Evolutionary conservation across 1,284 basidiomycete species (phyloP).

Genomic region (Albatrellus sp.): DNA sequence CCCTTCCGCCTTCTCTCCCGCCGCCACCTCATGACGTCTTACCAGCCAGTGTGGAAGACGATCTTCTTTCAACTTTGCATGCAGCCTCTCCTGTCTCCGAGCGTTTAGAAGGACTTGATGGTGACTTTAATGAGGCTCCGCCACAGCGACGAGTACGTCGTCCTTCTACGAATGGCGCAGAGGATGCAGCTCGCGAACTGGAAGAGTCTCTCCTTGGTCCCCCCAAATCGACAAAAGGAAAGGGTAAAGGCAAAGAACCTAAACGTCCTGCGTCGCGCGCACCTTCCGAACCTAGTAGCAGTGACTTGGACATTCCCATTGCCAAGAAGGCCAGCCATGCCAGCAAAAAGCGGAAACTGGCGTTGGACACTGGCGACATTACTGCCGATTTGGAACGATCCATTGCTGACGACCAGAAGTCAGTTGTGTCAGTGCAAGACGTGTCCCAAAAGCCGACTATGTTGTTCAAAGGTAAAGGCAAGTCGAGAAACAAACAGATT

Average conservation of each 20-base stretch:
- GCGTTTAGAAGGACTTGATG: neutral
- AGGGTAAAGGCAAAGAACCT: conserved; percentile 24
- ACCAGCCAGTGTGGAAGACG: conserved; percentile 26
- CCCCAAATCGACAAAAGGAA: conserved; percentile 14
- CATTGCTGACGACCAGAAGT: conserved; percentile 19
- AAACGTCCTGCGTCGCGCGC: conserved; percentile 28
- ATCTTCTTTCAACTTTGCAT: conserved; percentile 22
- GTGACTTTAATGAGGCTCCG: conserved; percentile 1
- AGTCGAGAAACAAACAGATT: conserved; percentile 27
- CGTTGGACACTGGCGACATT: conserved; percentile 21
- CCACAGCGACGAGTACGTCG: conserved; percentile 4
- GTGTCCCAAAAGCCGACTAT: conserved; percentile 9
- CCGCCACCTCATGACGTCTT: conserved; percentile 20
- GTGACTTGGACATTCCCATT: conserved; percentile 32
- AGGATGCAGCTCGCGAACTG: conserved; percentile 28
- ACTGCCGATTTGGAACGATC: conserved; percentile 31
- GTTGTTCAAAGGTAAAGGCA: conserved; percentile 22
- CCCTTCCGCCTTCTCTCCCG: conserved; percentile 38
- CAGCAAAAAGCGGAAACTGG: conserved; percentile 39
- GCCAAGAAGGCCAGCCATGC: conserved; percentile 23
- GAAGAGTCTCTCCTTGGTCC: conserved; percentile 28
- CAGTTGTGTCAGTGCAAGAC: conserved; percentile 11
- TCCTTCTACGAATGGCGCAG: conserved; percentile 17
- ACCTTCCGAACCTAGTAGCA: conserved; percentile 38
- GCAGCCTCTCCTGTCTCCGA: conserved; percentile 8